A percentile compares a stretch with the other conserved stretches of the same genome.
These are phyloP conservation scores for Diaporthe sp. DNA, from an alignment of 2,329 filamentous ascomycete species.

Conservation along the genomic window DNA sequence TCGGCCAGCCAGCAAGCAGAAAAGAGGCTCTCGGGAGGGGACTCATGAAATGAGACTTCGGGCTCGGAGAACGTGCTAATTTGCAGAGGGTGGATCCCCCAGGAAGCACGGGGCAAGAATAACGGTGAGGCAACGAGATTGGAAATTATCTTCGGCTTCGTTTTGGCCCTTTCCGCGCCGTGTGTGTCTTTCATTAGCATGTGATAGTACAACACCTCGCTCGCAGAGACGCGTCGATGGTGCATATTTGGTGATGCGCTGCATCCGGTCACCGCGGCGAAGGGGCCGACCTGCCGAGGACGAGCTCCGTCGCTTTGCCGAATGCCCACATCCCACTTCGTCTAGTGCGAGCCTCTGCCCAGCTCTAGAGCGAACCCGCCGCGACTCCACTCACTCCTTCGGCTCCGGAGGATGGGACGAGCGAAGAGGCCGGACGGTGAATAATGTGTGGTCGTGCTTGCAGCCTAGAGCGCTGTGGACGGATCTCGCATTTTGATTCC, in stretches of 20 bases:
- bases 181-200: conserved; percentile 2
- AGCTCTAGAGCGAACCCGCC: background rate
- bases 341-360: conserved; percentile 5
- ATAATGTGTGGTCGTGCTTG: background rate
- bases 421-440: background rate
- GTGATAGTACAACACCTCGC: background rate
- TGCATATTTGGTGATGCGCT: background rate
- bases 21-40: conserved; percentile 3
- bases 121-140: conserved; percentile 37
- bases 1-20: background rate
- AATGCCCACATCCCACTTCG: conserved; percentile 15
- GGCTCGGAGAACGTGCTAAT: conserved; percentile 25
- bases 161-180: background rate
- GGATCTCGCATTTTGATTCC: background rate
- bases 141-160: background rate
- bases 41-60: conserved; percentile 28
- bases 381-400: conserved; percentile 24
- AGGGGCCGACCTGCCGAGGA: conserved; percentile 1
- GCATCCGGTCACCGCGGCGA: conserved; percentile 10
- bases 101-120: conserved; percentile 6
- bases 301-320: background rate
- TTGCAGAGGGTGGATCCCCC: conserved; percentile 26
- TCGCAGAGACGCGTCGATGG: background rate
- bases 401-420: conserved; percentile 8
- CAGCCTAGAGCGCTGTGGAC: background rate